phyloP scores from a whole-genome alignment of 1,284 basidiomycete genomes.

The Heterobasidion parviporum region DNA sequence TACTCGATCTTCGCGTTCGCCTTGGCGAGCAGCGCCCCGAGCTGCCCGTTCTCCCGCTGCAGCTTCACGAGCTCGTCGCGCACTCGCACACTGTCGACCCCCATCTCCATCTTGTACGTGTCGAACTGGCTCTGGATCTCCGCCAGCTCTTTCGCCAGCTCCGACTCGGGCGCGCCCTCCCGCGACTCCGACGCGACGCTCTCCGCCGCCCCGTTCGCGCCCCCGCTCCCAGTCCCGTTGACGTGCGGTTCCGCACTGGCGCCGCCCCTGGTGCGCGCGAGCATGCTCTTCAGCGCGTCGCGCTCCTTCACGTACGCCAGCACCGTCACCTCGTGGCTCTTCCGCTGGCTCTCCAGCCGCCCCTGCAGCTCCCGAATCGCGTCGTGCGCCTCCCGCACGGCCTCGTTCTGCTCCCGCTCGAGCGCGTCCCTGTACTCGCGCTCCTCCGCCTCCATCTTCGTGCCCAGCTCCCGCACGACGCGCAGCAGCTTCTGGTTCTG shows the following conservation, averaged over 20 bases:
- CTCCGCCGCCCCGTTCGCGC: constrained; percentile 15
- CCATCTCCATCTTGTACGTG: constrained; percentile 72
- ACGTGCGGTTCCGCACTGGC: constrained; percentile 10
- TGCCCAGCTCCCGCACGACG: constrained; percentile 74
- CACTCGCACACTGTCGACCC: constrained; percentile 58
- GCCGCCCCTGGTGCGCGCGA: constrained; percentile 39
- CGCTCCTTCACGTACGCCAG: constrained; percentile 82
- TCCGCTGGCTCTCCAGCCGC: constrained; percentile 66
- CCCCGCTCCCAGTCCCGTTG: constrained; percentile 22
- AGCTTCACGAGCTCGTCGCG: constrained; percentile 61
- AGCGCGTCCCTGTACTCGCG: constrained; percentile 55
- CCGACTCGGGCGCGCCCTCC: constrained; percentile 18
- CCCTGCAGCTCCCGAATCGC: constrained; percentile 75
- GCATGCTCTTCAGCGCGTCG: constrained; percentile 77
- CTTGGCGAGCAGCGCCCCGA: constrained; percentile 68
- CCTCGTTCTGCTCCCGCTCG: constrained; percentile 70
- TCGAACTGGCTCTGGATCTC: constrained; percentile 74
- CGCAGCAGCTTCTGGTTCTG: constrained; percentile 88
- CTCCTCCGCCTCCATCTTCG: constrained; percentile 74
- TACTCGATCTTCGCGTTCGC: constrained; percentile 75
- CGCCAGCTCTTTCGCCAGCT: constrained; percentile 47
- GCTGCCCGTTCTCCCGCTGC: constrained; percentile 60
- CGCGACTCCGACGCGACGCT: constrained; percentile 11
- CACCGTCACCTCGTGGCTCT: constrained; percentile 60
- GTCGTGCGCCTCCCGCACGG: constrained; percentile 81